Evolutionary conservation across 169 alveolate genomes (phyloP).

Genomic region (Babesia bigemina): DNA sequence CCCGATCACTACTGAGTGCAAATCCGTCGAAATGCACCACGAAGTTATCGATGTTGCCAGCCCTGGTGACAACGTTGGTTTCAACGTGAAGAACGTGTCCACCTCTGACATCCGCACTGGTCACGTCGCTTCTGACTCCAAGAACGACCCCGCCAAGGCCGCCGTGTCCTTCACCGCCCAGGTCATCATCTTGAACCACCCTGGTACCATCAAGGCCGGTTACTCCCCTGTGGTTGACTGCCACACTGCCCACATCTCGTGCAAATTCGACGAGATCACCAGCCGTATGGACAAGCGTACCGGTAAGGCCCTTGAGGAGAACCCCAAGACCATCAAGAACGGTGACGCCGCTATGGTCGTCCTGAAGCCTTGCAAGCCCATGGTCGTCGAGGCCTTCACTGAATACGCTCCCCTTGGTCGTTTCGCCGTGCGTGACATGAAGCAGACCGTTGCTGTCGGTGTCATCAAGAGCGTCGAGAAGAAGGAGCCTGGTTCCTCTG

Average conservation of each 20-base stretch:
- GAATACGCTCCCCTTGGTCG: conserved; percentile 98
- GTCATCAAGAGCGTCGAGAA: conserved; percentile 94
- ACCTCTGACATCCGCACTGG: conserved; percentile 96
- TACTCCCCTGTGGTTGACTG: conserved; percentile 97
- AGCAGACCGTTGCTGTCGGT: conserved; percentile 98
- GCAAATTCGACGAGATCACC: conserved; percentile 92
- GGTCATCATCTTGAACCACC: conserved; percentile 96
- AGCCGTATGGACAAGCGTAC: conserved; percentile 95
- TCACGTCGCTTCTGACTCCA: conserved; percentile 94
- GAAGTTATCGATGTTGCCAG: conserved; percentile 93
- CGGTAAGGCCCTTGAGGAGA: conserved; percentile 94
- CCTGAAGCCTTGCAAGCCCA: conserved; percentile 94
- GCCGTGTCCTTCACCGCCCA: conserved; percentile 92
- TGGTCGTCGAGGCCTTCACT: conserved; percentile 94
- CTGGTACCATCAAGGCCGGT: conserved; percentile 96
- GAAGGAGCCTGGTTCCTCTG: conserved; percentile 91
- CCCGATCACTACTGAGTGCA: conserved; percentile 94
- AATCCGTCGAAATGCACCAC: conserved; percentile 98
- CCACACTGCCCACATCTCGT: conserved; percentile 98
- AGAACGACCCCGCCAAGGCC: conserved; percentile 98
- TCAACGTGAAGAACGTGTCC: conserved; percentile 94
- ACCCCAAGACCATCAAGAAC: conserved; percentile 93
- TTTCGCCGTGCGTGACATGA: conserved; percentile 98
- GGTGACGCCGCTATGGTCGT: conserved; percentile 96
- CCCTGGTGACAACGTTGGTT: conserved; percentile 99